Base-by-base conservation (phyloP, 306 rosid species). In the Dryas alaskensis region DNA sequence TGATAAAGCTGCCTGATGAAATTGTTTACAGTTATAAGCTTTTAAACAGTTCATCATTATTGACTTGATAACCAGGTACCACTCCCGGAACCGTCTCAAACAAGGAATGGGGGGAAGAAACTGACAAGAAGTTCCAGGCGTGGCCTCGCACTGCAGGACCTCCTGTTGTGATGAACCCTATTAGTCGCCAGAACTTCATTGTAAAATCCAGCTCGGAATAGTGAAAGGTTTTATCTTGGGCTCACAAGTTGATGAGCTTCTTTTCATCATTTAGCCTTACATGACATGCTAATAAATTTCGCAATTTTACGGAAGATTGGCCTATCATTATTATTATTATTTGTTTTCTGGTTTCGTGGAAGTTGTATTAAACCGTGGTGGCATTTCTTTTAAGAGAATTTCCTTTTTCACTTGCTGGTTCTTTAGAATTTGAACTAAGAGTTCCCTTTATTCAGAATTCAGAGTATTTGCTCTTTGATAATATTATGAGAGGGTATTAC, bases 101-200 rank as follows among this genome's bases (percentile, higher is more conserved):
- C 84, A 69, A 76, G 48, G 89, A 76, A 63, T 93, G 98, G 98
- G 81, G 75, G 81, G 96, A 84, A 75, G 97, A 91, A 87, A 91
- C 98, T 39, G 98, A 93, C 81, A 90, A 86, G 76, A 94, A 89
- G 78, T 87, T 94, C 43, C 92, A 89, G 85, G 81, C 96, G 54
- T 94, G 96, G 98, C 98, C 98, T 65, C 96, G 97, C 0, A 85
- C 91, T 58, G 85, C 85, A 46, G 85, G 82, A 7, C 81, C 86
- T 37, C 86, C 86, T 0, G 86, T 82, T 7, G 86, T 82, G 19
- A 79, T 82, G 81, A 82, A 82, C 49, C 86, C 86, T 17, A 82
- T 82, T 42, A 67, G 81, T 61, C 86, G 81, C 50, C 83, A 82
- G 75, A 82, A 79, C 48, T 82, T 82, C 81, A 82, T 82, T 14